phyloP scores from a whole-genome alignment of 345 rosid genomes.

The Raphanus raphanistrum region DNA sequence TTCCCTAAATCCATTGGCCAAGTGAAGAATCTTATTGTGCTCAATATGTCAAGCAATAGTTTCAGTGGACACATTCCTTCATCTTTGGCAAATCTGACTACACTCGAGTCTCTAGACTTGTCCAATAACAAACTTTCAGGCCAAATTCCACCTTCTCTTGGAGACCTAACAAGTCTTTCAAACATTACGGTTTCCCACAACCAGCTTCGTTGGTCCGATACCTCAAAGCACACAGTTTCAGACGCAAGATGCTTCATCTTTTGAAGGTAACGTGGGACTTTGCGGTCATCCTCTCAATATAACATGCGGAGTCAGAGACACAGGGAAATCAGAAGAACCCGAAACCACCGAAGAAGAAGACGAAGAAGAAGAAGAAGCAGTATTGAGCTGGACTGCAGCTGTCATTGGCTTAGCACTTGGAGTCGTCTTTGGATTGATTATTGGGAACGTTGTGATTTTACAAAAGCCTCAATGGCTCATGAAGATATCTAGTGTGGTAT shows the following conservation, averaged over 20 bases:
- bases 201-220: neutral
- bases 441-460: neutral
- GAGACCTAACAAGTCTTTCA: neutral
- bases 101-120: neutral
- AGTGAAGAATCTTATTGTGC: neutral
- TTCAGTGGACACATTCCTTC: neutral
- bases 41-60: neutral
- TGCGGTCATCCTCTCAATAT: neutral
- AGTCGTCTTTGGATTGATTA: neutral
- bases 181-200: neutral
- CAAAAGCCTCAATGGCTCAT: neutral
- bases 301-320: neutral
- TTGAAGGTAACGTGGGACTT: neutral
- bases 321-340: neutral
- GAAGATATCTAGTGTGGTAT: neutral
- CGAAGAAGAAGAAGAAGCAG: neutral
- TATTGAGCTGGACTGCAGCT: neutral
- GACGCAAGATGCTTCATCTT: neutral
- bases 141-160: neutral
- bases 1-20: constrained; percentile 24
- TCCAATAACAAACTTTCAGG: constrained; percentile 23
- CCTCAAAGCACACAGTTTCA: neutral
- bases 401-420: neutral
- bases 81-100: neutral
- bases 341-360: neutral